Evolutionary conservation across 441 rosid genomes (phyloP), one percentile per base, ranked within the genome.

Genomic region (Cnidoscolus chayamansa): DNA sequence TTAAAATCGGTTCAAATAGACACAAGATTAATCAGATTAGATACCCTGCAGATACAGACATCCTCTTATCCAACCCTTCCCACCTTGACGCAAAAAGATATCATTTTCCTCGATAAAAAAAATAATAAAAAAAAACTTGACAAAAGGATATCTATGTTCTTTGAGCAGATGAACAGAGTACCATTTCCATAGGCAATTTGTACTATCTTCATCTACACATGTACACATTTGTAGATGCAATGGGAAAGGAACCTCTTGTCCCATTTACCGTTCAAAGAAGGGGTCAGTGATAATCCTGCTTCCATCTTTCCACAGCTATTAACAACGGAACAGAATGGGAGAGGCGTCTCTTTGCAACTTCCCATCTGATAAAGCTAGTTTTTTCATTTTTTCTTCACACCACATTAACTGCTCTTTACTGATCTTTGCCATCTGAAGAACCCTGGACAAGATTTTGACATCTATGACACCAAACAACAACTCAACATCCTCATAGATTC

Each of bases 361-460:
- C 68, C 97, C 91, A 58, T 75, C 81, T 0, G 84, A 68, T 58
- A 90, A 70, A 70, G 86, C 79, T 40, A 95, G 84, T 32, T 89
- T 95, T 71, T 95, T 95, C 81, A 95, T 88, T 90, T 93, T 95
- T 65, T 91, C 97, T 84, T 93, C 97, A 19, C 99, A 93, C 99
- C 99, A 95, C 4, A 89, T 78, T 67, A 95, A 79, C 67, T 95
- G 92, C 76, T 91, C 98, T 78, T 90, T 90, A 17, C 84, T 85
- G 70, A 90, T 89, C 78, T 74, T 90, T 74, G 51, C 76, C 96
- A 90, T 90, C 79, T 89, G 84, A 8, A 95, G 81, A 64, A 91
- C 97, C 81, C 94, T 82, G 17, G 85, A 79, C 47, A 89, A 49
- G 40, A 95, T 76, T 77, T 93, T 93, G 49, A 84, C 43, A 25